Base-by-base conservation (phyloP, 495 filamentous ascomycete species). In the Trichoderma virens region DNA sequence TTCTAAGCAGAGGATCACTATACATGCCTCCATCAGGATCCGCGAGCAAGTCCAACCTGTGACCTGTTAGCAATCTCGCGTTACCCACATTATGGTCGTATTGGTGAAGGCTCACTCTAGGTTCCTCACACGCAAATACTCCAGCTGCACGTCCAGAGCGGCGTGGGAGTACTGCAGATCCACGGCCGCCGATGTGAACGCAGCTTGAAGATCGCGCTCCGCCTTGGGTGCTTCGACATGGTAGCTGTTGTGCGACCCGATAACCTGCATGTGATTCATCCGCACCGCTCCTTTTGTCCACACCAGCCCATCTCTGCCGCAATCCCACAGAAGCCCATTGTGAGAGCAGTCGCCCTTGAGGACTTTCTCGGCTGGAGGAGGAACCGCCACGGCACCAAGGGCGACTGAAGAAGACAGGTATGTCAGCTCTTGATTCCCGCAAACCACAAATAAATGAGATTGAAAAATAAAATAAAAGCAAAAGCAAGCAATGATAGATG, bases 161-260 rank as follows among this genome's bases (percentile, higher is more conserved):
- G 68, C 23, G 61, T 71, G 70, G 16, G 59, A 61, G 27, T 61
- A 61, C 59, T 39, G 59, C 31, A 35, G 28, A n/a, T 61, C 35
- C 2, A 61, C 20, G 18, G 31, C 31, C 31, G 16, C 59, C 31
- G 59, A n/a, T 14, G 35, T 18, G 7, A 38, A 9, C 13, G 31
- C 23, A 2, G 18, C 8, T 31, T 61, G 59, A 9, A 39, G 18
- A 4, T 61, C 59, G 20, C 62, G 34, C 35, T 62, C 56, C 63
- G 63, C 62, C 11, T 69, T 59, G 13, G 65, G 62, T 41, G 67
- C 66, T 62, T 73, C 71, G n/a, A 63, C 47, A 47, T 73, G 71
- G 62, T 73, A 73, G 20, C 66, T 70, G 60, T 72, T 73, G 62
- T 73, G 70, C 5, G 70, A 70, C 11, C 70, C 71, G 39, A 73